Conservation (phyloP, 768 basidiomycete species). For the Cantharellus anzutake region DNA sequence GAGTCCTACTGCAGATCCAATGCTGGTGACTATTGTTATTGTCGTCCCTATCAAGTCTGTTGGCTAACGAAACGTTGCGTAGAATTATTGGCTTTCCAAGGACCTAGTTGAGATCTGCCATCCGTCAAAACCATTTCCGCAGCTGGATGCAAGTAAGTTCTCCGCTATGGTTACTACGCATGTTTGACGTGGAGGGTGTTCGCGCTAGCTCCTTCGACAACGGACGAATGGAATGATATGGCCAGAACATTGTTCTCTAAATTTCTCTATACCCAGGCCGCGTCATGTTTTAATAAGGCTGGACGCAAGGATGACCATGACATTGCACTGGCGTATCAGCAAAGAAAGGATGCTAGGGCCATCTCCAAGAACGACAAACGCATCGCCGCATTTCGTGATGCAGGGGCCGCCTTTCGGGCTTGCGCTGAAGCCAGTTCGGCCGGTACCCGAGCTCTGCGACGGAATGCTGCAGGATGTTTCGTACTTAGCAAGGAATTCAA, state of each 20-base stretch:
- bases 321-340: not conserved
- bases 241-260: constrained; percentile 5
- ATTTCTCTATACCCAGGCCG: constrained; percentile 4
- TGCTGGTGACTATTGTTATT: constrained; percentile 1
- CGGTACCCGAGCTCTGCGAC: not conserved
- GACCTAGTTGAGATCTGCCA: not conserved
- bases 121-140: not conserved
- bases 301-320: not conserved
- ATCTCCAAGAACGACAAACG: not conserved
- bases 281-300: constrained; percentile 5
- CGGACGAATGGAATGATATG: constrained; percentile 2
- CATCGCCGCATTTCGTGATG: not conserved
- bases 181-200: not conserved
- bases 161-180: not conserved
- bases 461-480: not conserved
- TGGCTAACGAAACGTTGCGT: no score
- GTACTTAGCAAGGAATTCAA: not conserved
- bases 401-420: not conserved
- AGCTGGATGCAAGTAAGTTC: not conserved
- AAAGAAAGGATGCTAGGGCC: not conserved
- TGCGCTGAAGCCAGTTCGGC: not conserved
- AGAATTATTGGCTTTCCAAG: not conserved
- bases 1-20: not conserved
- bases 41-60: no score
- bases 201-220: not conserved